phyloP scores from a whole-genome alignment of 768 basidiomycete species.

The Chalciporus pseudorubinellus region DNA sequence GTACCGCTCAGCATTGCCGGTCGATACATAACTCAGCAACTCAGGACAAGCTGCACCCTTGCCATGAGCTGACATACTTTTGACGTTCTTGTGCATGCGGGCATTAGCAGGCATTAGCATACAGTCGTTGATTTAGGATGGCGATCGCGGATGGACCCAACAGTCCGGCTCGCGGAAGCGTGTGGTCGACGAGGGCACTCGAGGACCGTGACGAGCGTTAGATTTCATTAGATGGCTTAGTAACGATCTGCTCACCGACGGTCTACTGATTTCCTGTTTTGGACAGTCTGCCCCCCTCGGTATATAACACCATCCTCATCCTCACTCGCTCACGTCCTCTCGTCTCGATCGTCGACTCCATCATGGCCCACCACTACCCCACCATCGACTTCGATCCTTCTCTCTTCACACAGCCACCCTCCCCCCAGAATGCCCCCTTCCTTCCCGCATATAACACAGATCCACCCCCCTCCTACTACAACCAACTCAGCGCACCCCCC shows the following conservation, averaged over 20 bases:
- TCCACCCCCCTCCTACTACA: slow-evolving; percentile 13
- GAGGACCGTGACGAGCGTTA: too few relatives aligned
- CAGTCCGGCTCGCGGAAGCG: too few relatives aligned
- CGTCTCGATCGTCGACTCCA: slow-evolving; percentile 5
- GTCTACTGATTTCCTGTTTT: slow-evolving; percentile 21
- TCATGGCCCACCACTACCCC: slow-evolving; percentile 21
- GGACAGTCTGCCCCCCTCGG: background rate
- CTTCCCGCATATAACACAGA: slow-evolving; percentile 9
- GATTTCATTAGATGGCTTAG: background rate
- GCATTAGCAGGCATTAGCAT: background rate
- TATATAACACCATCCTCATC: slow-evolving; percentile 20
- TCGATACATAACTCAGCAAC: background rate
- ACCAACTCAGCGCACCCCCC: background rate
- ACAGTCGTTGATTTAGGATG: background rate
- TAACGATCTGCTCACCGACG: slow-evolving; percentile 18
- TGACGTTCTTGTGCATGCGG: background rate
- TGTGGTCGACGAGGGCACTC: background rate
- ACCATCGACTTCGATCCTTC: slow-evolving; percentile 8
- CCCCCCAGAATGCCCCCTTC: background rate
- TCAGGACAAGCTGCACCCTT: background rate
- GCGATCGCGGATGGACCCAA: background rate
- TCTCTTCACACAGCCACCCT: slow-evolving; percentile 4
- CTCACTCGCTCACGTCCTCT: background rate
- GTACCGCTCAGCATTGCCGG: background rate
- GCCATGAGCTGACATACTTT: background rate